Evolutionary conservation across 1,284 basidiomycete species (phyloP).

Genomic region (Chalciporus sp.): DNA sequence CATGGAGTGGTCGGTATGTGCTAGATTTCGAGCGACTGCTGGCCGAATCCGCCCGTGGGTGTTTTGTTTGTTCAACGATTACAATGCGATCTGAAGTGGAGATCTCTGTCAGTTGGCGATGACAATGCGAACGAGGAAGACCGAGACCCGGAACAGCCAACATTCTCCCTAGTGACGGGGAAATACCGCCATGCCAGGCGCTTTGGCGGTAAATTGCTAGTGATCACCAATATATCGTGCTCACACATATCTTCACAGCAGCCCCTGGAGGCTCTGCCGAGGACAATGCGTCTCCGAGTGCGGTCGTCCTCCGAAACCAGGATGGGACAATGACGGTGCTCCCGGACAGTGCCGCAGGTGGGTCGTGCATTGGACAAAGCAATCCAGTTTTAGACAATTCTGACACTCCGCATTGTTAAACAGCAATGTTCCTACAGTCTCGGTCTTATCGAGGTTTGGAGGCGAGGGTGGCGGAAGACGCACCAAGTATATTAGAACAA

Average conservation of each 20-base stretch:
- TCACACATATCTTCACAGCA: constrained; percentile 1
- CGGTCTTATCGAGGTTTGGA: constrained; percentile 88
- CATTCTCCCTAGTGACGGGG: constrained; percentile 88
- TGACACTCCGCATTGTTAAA: constrained; percentile 7
- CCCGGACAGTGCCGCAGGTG: constrained; percentile 71
- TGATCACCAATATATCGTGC: neutral
- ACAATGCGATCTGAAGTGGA: neutral
- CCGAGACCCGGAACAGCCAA: constrained; percentile 65
- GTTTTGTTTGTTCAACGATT: neutral
- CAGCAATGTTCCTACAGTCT: constrained; percentile 68
- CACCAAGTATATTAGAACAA: constrained; percentile 82
- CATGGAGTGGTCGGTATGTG: constrained; percentile 83
- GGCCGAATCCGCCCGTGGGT: constrained; percentile 33
- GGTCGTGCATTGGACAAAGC: constrained; percentile 29
- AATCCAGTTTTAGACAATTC: constrained; percentile 2
- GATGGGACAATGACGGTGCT: constrained; percentile 59
- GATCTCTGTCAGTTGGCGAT: constrained; percentile 12
- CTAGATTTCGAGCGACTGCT: constrained; percentile 81
- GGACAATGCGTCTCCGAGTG: constrained; percentile 30
- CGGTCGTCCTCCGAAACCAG: constrained; percentile 64
- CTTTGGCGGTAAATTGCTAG: constrained; percentile 49
- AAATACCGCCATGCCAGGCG: constrained; percentile 79
- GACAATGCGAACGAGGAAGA: constrained; percentile 23
- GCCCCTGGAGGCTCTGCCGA: constrained; percentile 5
- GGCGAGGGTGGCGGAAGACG: constrained; percentile 75